Base-by-base conservation (phyloP, 2,329 filamentous ascomycete species). In the Colletotrichum viniferum region DNA sequence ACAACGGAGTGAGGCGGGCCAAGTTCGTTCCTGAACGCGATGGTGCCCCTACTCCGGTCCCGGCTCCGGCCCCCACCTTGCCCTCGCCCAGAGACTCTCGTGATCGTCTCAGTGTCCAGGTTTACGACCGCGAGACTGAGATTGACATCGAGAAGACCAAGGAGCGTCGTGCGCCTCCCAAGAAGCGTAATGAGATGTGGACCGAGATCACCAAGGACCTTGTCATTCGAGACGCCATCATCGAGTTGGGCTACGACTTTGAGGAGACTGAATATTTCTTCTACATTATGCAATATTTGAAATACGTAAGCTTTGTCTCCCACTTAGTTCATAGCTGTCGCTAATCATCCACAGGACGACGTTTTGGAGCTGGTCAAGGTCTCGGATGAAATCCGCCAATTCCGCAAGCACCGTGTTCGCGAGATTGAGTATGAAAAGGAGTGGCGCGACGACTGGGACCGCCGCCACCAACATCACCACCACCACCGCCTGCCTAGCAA, bases 161-260 rank as follows among this genome's bases (percentile, higher is more conserved):
- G 21, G 91, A 93, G 77, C 86, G 86, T 77, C 79, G 81, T 26
- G 83, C 85, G 71, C 85, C 84, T 32, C 83, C 81, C 76, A 83
- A 87, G 26, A 88, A 88, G 67, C 86, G 89, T 36, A 89, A 90
- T 71, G 92, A 94, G 75, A 94, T 98, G 87, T 98, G 96, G 96
- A 99, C 97, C 0, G 97, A 98, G 85, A 95, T 99, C 79, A 98
- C 96, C 61, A 98, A 98, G 85, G 96, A 98, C 79, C 86, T 98
- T 43, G 95, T 98, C 18, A 89, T 93, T 74, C 92, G 94, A 68
- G 96, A 98, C 82, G 97, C 97, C 21, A 94, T 98, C 78, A 93
- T 98, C 79, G 89, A 94, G 80, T 86, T 93, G 81, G 95, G 95
- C 4, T 98, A 98, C 84, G 92, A 95, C 76, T 98, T 93, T 81